Evolutionary conservation across 768 basidiomycete genomes (phyloP).

Genomic region (Amanita pseudoporphyria): DNA sequence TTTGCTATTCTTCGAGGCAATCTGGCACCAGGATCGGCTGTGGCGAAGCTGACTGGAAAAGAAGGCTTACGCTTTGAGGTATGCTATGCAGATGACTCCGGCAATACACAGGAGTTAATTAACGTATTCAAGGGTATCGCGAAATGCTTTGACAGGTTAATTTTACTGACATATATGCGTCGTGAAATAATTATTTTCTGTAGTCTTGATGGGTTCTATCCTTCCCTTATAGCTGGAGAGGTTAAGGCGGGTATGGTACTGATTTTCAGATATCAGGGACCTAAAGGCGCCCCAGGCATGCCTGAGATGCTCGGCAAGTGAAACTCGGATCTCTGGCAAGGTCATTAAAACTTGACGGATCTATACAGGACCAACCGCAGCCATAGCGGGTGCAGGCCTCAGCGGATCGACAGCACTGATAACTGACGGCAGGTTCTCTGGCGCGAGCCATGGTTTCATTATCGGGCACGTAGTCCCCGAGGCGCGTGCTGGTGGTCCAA

Average conservation of each 20-base stretch:
- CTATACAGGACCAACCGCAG: slow-evolving; percentile 61
- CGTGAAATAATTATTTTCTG: neutral
- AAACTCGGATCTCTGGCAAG: neutral
- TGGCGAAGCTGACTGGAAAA: slow-evolving; percentile 91
- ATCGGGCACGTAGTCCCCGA: slow-evolving; percentile 51
- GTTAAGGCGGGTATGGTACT: slow-evolving; percentile 69
- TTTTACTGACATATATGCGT: neutral
- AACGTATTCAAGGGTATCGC: slow-evolving; percentile 45
- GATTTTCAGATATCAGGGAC: slow-evolving; percentile 83
- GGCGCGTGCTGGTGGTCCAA: slow-evolving; percentile 76
- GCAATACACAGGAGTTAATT: neutral
- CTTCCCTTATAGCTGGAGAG: slow-evolving; percentile 62
- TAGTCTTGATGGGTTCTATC: slow-evolving; percentile 64
- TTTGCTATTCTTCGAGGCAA: slow-evolving; percentile 84
- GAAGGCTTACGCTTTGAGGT: slow-evolving; percentile 83
- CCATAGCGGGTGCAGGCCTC: slow-evolving; percentile 78
- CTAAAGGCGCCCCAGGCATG: slow-evolving; percentile 90
- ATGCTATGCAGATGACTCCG: slow-evolving; percentile 7
- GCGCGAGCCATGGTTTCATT: slow-evolving; percentile 52
- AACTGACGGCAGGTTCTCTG: slow-evolving; percentile 86
- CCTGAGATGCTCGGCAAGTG: slow-evolving; percentile 54
- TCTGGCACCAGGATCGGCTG: slow-evolving; percentile 76
- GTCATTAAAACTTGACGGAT: neutral
- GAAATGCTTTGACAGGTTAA: slow-evolving; percentile 67
- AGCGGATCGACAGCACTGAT: slow-evolving; percentile 71